A percentile compares a stretch with the other conserved stretches of the same genome.
These are phyloP conservation scores for Emmonsiellopsis sp. DNA, from an alignment of 2,329 filamentous ascomycete genomes.

Conservation along the genomic window DNA sequence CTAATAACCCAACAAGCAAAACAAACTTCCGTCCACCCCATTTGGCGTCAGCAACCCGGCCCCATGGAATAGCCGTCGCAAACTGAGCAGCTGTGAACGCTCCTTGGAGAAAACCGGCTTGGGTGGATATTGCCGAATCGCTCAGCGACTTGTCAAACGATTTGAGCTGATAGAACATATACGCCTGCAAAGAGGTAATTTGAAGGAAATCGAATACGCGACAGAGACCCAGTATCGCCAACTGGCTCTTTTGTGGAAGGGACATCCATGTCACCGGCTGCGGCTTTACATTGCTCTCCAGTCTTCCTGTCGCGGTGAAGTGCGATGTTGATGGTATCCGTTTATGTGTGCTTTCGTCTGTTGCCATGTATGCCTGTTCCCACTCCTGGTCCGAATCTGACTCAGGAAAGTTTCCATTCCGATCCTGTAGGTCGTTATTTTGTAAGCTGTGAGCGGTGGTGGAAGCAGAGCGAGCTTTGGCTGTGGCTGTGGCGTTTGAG, in stretches of 20 bases:
- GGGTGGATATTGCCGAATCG: conserved; percentile 56
- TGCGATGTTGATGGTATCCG: conserved; percentile 10
- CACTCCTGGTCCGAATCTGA: neutral
- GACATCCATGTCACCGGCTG: conserved; percentile 31
- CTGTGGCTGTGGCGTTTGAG: neutral
- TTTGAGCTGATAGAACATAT: conserved; percentile 77
- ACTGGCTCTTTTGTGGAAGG: conserved; percentile 28
- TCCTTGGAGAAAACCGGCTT: conserved; percentile 66
- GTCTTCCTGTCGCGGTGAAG: neutral
- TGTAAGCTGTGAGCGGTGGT: neutral
- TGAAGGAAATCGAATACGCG: conserved; percentile 33
- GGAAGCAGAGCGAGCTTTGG: neutral
- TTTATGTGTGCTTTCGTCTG: conserved; percentile 11
- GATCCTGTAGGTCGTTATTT: neutral
- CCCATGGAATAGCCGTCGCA: conserved; percentile 72
- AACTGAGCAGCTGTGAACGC: conserved; percentile 74
- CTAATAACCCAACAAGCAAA: conserved; percentile 63
- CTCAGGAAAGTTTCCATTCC: neutral
- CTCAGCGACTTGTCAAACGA: conserved; percentile 54
- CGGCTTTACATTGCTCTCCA: conserved; percentile 6
- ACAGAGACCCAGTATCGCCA: conserved; percentile 27
- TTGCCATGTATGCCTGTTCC: conserved; percentile 7
- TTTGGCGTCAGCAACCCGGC: conserved; percentile 55
- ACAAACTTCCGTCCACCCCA: conserved; percentile 64
- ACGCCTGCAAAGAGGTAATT: conserved; percentile 42